Evolutionary conservation across 176 grass and related monocot species (phyloP), one percentile per base, ranked within the genome.

Genomic region (Avena sativa): DNA sequence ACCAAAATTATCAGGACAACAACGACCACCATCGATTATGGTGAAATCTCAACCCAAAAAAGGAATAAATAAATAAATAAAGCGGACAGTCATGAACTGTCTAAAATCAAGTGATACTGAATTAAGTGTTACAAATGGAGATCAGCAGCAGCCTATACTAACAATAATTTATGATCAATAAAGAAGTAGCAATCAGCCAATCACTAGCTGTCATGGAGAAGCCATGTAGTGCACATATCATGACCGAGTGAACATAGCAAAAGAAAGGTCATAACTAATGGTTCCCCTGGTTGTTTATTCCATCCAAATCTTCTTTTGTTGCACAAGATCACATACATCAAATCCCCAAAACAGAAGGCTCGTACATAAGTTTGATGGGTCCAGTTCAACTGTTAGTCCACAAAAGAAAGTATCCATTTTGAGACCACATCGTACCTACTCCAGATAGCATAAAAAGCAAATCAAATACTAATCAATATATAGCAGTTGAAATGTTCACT

Each of bases 391-490:
- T 51, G 23, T 53, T 55, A 70, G 82, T 68, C 74, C 90, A 88
- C 43, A 78, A 64, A 81, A 78, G 81, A 85, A 91, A 85, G 43
- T 57, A 60, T 60, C 71, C 71, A 82, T 81, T 82, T 86, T 68
- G 44, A 78, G 78, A 91, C 81, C 65, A 91, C 79, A 52, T 57
- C 46, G 25, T 84, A 91, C 85, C 59, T 88, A 88, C 61, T 46
- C 81, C 30, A 85, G 70, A 85, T 81, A 74, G 60, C 78, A 91
- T 88, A 63, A 78, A 77, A 88, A 62, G 71, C 71, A 74, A 46
- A 71, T 71, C 60, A 9, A 79, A 80, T 79, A 79, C 12, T 82
- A 81, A 49, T 61, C 50, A 90, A 52, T 48, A 72, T 17, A 76
- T 32, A 70, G 23, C 23, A 36, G 9, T 44, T 16, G 49, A 83